Conservation (phyloP, 352 stramenopile genomes). For the Elongisporangium anandrum region DNA sequence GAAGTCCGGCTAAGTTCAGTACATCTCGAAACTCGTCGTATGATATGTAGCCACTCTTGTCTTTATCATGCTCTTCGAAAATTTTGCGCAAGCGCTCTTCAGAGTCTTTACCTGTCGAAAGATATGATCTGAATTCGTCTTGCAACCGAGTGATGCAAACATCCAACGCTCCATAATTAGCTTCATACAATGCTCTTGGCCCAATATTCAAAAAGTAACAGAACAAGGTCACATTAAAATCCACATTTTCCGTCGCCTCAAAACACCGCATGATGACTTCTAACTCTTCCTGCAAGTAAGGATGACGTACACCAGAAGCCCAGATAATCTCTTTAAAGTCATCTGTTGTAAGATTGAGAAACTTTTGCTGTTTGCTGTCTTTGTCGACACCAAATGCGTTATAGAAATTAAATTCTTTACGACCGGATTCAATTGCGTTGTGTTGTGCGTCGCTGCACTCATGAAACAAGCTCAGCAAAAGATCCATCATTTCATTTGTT, state of each 20-base stretch:
- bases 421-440: conserved; percentile 17
- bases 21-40: conserved; percentile 64
- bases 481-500: conserved; percentile 37
- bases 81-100: conserved; percentile 33
- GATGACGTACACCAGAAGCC: conserved; percentile 49
- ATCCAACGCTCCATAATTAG: conserved; percentile 34
- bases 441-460: conserved; percentile 28
- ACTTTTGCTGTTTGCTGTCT: conserved; percentile 18
- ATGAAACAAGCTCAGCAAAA: conserved; percentile 44
- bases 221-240: conserved; percentile 54
- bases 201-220: conserved; percentile 47
- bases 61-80: conserved; percentile 52
- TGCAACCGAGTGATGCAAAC: conserved; percentile 53
- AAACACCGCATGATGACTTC: conserved; percentile 59
- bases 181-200: conserved; percentile 39
- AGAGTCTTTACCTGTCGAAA: conserved; percentile 54
- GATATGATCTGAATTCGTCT: conserved; percentile 46
- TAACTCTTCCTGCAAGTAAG: conserved; percentile 67
- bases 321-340: conserved; percentile 77
- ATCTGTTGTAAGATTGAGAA: conserved; percentile 37
- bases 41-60: conserved; percentile 52
- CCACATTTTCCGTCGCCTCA: conserved; percentile 23
- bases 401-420: conserved; percentile 34
- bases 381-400: conserved; percentile 40
- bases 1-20: conserved; percentile 52